phyloP scores from a whole-genome alignment of 495 filamentous ascomycete genomes.

The Coniosporium apollinis region DNA sequence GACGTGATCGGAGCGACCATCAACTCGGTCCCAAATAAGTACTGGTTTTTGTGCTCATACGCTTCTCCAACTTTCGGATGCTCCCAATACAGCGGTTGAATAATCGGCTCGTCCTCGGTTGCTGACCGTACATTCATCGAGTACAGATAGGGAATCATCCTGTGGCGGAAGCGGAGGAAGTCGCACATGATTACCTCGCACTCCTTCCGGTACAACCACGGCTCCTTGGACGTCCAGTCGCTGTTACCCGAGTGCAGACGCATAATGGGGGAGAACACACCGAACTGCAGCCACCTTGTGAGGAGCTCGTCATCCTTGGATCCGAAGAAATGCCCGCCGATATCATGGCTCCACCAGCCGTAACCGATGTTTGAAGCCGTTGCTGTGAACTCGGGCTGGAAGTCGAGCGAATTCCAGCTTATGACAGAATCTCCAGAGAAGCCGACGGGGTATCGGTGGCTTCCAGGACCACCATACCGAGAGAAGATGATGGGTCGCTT shows the following conservation, averaged over 20 bases:
- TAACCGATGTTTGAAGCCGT: constrained; percentile 47
- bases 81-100: constrained; percentile 45
- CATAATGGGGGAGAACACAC: constrained; percentile 39
- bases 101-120: constrained; percentile 28
- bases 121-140: constrained; percentile 33
- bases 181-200: constrained; percentile 26
- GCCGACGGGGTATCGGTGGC: constrained; percentile 42
- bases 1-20: constrained; percentile 35
- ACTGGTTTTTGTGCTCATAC: constrained; percentile 36
- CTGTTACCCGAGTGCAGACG: constrained; percentile 37
- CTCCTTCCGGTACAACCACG: constrained; percentile 33
- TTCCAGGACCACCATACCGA: constrained; percentile 40
- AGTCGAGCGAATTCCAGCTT: constrained; percentile 38
- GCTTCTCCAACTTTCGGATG: constrained; percentile 30
- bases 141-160: constrained; percentile 40
- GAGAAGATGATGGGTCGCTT: constrained; percentile 29
- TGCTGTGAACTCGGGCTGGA: constrained; percentile 46
- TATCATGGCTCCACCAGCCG: constrained; percentile 50
- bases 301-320: constrained; percentile 34
- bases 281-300: constrained; percentile 41
- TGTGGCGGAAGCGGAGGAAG: constrained; percentile 33
- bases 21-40: constrained; percentile 35
- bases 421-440: constrained; percentile 42
- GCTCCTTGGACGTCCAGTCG: constrained; percentile 37
- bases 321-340: constrained; percentile 39